These are phyloP conservation scores for Entophlyctis luteolus DNA, from an alignment of 192 early-diverging fungal genomes.

Conservation along the genomic window DNA sequence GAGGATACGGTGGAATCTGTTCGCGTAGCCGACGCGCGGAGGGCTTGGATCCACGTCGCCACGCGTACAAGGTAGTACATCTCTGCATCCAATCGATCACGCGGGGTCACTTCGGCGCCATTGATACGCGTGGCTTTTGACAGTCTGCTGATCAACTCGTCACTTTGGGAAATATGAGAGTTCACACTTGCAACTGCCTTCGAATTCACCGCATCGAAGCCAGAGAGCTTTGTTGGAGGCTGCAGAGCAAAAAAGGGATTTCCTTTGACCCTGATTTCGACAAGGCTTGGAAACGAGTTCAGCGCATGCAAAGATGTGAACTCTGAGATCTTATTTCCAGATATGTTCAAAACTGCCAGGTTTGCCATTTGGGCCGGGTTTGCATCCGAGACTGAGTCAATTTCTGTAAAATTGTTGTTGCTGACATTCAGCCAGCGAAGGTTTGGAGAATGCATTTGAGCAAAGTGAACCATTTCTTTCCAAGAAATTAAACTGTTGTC, in stretches of 20 bases:
- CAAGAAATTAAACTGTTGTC: slow-evolving; percentile 33
- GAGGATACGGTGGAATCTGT: neutral
- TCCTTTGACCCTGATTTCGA: slow-evolving; percentile 28
- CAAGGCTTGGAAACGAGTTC: slow-evolving; percentile 35
- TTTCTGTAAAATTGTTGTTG: slow-evolving; percentile 23
- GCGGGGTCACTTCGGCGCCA: slow-evolving; percentile 20
- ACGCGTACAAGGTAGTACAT: slow-evolving; percentile 32
- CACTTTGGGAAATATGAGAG: neutral
- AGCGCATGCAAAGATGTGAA: slow-evolving; percentile 35
- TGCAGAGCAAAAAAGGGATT: slow-evolving; percentile 32
- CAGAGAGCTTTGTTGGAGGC: neutral
- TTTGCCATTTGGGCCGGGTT: neutral
- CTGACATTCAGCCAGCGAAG: slow-evolving; percentile 25
- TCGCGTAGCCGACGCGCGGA: neutral
- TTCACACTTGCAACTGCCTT: neutral
- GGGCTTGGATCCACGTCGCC: slow-evolving; percentile 15
- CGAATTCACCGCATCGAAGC: neutral
- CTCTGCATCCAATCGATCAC: slow-evolving; percentile 35
- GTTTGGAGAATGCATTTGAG: slow-evolving; percentile 8
- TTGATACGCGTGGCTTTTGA: slow-evolving; percentile 29
- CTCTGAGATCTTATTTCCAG: slow-evolving; percentile 19
- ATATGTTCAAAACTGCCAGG: slow-evolving; percentile 29
- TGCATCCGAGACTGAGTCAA: neutral
- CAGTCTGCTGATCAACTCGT: slow-evolving; percentile 29
- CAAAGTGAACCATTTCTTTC: slow-evolving; percentile 26